A percentile compares a stretch with the other conserved stretches of the same genome.
Evolutionary conservation across 169 alveolate genomes (phyloP).

Genomic region (Pseudocohnilembus persalinus): DNA sequence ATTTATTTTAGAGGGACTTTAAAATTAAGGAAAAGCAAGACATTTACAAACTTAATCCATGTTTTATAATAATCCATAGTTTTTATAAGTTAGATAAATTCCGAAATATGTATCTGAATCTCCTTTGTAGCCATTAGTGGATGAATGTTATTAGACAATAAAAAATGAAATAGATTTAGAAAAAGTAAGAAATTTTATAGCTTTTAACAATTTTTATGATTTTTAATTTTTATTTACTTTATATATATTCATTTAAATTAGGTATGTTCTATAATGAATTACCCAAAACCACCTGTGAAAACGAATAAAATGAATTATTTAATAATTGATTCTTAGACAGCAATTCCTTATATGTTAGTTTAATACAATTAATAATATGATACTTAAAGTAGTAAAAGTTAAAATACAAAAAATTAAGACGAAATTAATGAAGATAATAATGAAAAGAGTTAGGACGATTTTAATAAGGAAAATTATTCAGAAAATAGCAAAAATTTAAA

Average conservation of each 20-base stretch:
- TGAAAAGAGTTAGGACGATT: neutral
- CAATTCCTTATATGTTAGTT: conserved; percentile 7
- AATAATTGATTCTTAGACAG: conserved; percentile 12
- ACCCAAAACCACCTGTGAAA: neutral
- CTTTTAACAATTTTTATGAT: too few relatives aligned
- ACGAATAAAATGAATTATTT: conserved; percentile 4
- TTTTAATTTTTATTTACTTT: too few relatives aligned
- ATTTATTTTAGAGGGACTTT: neutral
- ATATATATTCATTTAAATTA: neutral
- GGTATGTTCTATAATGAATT: conserved; percentile 20
- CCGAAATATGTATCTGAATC: neutral
- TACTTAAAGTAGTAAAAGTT: too few relatives aligned
- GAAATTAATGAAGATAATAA: neutral
- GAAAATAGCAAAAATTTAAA: neutral
- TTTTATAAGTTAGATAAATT: conserved; percentile 10
- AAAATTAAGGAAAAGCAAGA: neutral
- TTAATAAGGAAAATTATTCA: too few relatives aligned
- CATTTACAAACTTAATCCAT: conserved; percentile 4
- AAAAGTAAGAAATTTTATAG: neutral
- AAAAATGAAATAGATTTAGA: neutral
- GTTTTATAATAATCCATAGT: conserved; percentile 9
- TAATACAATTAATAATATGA: neutral
- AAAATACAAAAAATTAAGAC: neutral
- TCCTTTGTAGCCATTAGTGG: conserved; percentile 14
- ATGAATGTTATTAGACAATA: conserved; percentile 3